Evolutionary conservation across 116 monocot genomes (phyloP).

Genomic region (Cymodocea nodosa): DNA sequence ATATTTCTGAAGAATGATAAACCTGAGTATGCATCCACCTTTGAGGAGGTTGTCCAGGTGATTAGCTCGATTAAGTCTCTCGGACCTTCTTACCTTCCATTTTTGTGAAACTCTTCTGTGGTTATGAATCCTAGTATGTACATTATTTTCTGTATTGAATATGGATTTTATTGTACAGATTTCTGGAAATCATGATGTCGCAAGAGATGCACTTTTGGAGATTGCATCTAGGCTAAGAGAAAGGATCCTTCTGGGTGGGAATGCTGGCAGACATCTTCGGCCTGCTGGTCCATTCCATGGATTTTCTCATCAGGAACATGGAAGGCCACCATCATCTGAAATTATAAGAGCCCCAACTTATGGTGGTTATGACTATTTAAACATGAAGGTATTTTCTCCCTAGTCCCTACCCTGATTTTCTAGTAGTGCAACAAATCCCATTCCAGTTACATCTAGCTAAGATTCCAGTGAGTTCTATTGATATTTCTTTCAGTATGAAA

Average conservation of each 20-base stretch:
- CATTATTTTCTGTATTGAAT: no score
- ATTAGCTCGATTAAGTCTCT: no score
- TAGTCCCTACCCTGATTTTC: conserved; percentile 9
- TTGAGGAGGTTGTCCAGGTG: not conserved
- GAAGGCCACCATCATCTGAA: conserved; percentile 17
- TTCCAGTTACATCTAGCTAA: no score
- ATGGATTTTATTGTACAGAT: conserved; percentile 24
- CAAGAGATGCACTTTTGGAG: conserved; percentile 49
- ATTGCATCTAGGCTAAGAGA: conserved; percentile 64
- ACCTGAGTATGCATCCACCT: not conserved
- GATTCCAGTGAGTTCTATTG: no score
- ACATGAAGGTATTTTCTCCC: conserved; percentile 13
- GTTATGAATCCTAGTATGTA: no score
- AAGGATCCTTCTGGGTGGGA: conserved; percentile 31
- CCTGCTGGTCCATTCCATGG: conserved; percentile 17
- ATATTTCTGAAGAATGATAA: conserved; percentile 49
- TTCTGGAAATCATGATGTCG: conserved; percentile 45
- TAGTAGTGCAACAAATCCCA: no score
- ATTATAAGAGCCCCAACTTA: conserved; percentile 13
- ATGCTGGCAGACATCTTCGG: conserved; percentile 18
- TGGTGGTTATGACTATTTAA: conserved; percentile 17
- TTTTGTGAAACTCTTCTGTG: no score
- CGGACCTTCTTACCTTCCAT: no score
- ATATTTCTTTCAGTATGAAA: no score
- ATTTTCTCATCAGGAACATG: conserved; percentile 23